These are phyloP conservation scores for Alternaria consortialis DNA, from an alignment of 2,329 filamentous ascomycete species.

Conservation along the genomic window DNA sequence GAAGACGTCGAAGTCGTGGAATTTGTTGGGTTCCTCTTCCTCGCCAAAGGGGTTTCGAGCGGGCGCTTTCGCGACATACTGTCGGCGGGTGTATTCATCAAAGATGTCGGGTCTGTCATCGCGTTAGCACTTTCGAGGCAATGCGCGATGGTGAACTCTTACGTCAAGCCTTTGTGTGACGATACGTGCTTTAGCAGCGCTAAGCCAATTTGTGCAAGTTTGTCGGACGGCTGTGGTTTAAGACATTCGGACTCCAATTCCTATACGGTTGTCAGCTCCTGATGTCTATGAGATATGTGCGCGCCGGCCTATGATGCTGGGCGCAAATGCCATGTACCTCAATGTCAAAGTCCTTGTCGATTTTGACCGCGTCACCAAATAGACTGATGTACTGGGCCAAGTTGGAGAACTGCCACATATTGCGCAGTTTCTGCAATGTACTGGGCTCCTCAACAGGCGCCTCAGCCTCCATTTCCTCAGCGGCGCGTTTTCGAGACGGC, in stretches of 20 bases:
- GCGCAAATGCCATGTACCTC: slow-evolving; percentile 69
- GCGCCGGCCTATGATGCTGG: slow-evolving; percentile 25
- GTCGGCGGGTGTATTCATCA: slow-evolving; percentile 89
- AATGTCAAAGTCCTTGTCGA: slow-evolving; percentile 86
- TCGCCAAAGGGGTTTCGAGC: slow-evolving; percentile 84
- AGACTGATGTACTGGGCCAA: slow-evolving; percentile 92
- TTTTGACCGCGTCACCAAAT: slow-evolving; percentile 89
- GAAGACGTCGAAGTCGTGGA: slow-evolving; percentile 82
- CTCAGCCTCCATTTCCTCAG: slow-evolving; percentile 64
- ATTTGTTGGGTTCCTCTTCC: slow-evolving; percentile 75
- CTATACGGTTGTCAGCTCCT: slow-evolving; percentile 60
- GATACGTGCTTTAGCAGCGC: slow-evolving; percentile 91
- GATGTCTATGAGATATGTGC: slow-evolving; percentile 7
- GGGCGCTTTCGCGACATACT: slow-evolving; percentile 84
- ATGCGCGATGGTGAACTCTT: slow-evolving; percentile 53
- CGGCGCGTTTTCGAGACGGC: slow-evolving; percentile 50
- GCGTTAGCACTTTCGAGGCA: slow-evolving; percentile 21
- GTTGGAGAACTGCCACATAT: slow-evolving; percentile 95
- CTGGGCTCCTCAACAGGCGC: slow-evolving; percentile 54
- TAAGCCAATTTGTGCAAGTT: slow-evolving; percentile 82
- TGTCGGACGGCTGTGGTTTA: slow-evolving; percentile 74
- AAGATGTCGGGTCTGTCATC: slow-evolving; percentile 78
- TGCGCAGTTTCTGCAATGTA: slow-evolving; percentile 74
- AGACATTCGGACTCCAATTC: slow-evolving; percentile 89
- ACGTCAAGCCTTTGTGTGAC: slow-evolving; percentile 92